Evolutionary conservation across 169 alveolate genomes (phyloP).

Genomic region (Plasmodium inui): DNA sequence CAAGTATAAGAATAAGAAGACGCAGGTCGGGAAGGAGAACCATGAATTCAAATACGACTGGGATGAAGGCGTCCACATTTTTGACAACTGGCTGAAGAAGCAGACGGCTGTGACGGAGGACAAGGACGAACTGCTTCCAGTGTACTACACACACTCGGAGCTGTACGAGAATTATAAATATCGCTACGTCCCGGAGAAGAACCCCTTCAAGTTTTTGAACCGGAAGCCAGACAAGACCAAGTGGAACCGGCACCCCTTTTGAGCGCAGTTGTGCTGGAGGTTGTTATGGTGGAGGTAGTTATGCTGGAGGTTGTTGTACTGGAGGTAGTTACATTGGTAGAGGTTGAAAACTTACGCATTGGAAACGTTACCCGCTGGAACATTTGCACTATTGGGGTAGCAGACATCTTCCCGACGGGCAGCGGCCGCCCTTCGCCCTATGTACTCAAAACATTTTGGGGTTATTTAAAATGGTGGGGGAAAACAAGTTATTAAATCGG

Average conservation of each 20-base stretch:
- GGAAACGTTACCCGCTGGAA: not conserved
- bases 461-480: not conserved
- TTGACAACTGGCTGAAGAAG: slow-evolving; percentile 88
- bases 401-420: not conserved
- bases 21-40: slow-evolving; percentile 5
- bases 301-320: not conserved
- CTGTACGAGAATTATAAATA: slow-evolving; percentile 87
- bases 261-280: not conserved
- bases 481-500: not conserved
- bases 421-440: not conserved
- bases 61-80: slow-evolving; percentile 89
- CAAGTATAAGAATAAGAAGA: slow-evolving; percentile 53
- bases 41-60: slow-evolving; percentile 84
- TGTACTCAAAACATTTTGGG: not conserved
- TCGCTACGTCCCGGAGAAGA: slow-evolving; percentile 87
- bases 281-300: no score
- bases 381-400: not conserved
- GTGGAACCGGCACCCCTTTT: slow-evolving; percentile 82
- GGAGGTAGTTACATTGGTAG: not conserved
- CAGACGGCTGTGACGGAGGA: slow-evolving; percentile 89
- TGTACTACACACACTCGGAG: slow-evolving; percentile 85
- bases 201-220: slow-evolving; percentile 84
- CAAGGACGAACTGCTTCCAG: slow-evolving; percentile 57
- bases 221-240: slow-evolving; percentile 62
- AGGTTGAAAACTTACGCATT: not conserved